phyloP scores from a whole-genome alignment of 768 basidiomycete species.

The Russula dissimulans region DNA sequence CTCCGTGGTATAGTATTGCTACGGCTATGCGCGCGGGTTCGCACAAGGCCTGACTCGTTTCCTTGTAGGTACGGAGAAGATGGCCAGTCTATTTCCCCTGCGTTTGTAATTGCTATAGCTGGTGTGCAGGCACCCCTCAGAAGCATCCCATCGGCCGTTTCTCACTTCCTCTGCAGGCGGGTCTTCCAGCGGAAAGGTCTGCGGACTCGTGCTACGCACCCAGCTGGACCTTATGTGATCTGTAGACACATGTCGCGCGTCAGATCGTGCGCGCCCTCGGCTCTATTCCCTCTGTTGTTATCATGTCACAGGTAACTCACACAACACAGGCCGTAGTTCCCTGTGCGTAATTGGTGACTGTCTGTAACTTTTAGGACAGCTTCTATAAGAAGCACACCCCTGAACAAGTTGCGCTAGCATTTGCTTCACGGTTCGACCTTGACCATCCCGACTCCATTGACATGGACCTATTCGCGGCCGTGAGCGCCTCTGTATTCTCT shows the following conservation, averaged over 20 bases:
- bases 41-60: slow-evolving; percentile 10
- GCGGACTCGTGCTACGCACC: not conserved
- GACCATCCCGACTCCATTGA: slow-evolving; percentile 94
- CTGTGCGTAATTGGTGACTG: not conserved
- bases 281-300: slow-evolving; percentile 82
- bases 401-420: slow-evolving; percentile 77
- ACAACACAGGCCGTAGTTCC: not conserved
- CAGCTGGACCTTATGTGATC: slow-evolving; percentile 3
- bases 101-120: slow-evolving; percentile 79
- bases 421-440: slow-evolving; percentile 72
- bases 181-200: slow-evolving; percentile 80
- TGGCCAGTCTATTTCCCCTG: slow-evolving; percentile 57
- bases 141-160: not conserved
- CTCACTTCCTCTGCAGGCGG: slow-evolving; percentile 37
- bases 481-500: slow-evolving; percentile 30
- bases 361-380: slow-evolving; percentile 55
- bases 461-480: slow-evolving; percentile 74
- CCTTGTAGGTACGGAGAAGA: slow-evolving; percentile 64
- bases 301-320: slow-evolving; percentile 67
- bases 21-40: slow-evolving; percentile 1
- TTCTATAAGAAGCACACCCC: slow-evolving; percentile 80
- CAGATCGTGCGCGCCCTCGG: slow-evolving; percentile 74
- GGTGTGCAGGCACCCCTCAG: slow-evolving; percentile 32
- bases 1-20: slow-evolving; percentile 52
- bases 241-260: slow-evolving; percentile 75